A percentile compares a stretch with the other conserved stretches of the same genome.
phyloP scores from a whole-genome alignment of 2,329 filamentous ascomycete species.

The Geosmithia putterillii region DNA sequence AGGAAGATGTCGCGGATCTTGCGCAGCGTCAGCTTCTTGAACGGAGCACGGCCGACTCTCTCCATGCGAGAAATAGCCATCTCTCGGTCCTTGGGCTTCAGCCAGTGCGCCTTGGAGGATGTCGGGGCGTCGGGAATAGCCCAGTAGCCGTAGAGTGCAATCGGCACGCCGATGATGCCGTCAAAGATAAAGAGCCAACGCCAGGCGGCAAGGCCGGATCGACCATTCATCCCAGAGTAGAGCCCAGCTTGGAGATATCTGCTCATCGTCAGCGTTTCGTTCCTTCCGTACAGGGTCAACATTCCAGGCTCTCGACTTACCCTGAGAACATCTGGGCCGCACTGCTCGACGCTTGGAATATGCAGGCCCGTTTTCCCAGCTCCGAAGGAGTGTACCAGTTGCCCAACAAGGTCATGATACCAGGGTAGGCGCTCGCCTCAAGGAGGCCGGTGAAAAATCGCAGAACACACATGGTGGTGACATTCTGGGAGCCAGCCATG shows the following conservation, averaged over 20 bases:
- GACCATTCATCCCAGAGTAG: slow-evolving; percentile 24
- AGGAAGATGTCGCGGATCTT: slow-evolving; percentile 14
- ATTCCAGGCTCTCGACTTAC: too few relatives aligned
- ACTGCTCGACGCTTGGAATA: slow-evolving; percentile 23
- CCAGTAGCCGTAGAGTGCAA: slow-evolving; percentile 17
- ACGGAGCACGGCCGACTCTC: slow-evolving; percentile 14
- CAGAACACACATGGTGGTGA: slow-evolving; percentile 19
- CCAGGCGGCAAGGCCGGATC: slow-evolving; percentile 24
- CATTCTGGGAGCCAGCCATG: slow-evolving; percentile 20
- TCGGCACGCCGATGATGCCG: slow-evolving; percentile 17
- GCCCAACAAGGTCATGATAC: slow-evolving; percentile 21
- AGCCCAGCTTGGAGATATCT: slow-evolving; percentile 25
- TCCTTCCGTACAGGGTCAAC: neutral
- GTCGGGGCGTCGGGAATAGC: slow-evolving; percentile 19
- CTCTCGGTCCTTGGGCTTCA: slow-evolving; percentile 12
- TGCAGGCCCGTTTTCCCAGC: slow-evolving; percentile 24
- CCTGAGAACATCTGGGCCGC: slow-evolving; percentile 28
- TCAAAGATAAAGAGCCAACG: slow-evolving; percentile 34
- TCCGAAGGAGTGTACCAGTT: slow-evolving; percentile 27
- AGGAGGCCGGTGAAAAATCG: slow-evolving; percentile 26
- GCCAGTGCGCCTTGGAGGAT: slow-evolving; percentile 13
- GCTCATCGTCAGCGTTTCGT: neutral
- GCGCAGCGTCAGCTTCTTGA: slow-evolving; percentile 15
- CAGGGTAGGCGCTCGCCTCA: slow-evolving; percentile 20
- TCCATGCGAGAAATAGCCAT: slow-evolving; percentile 17